These are phyloP conservation scores for Dissophora ornata DNA, from an alignment of 192 early-diverging fungal genomes.

Conservation along the genomic window DNA sequence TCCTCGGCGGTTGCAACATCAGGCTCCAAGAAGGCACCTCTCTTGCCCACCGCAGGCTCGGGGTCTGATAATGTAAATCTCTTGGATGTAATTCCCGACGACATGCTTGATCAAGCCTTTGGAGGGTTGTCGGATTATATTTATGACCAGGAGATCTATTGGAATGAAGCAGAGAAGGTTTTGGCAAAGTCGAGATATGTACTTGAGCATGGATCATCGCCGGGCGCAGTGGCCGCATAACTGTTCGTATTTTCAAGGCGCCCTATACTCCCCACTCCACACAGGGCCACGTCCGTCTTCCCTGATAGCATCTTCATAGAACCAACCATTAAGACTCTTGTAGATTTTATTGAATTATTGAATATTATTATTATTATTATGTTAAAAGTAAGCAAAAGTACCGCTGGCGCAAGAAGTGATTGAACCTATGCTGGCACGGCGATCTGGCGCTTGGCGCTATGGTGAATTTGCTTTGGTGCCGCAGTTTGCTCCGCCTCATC, in stretches of 20 bases:
- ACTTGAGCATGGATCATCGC: conserved; percentile 4
- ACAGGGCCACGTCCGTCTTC: too few relatives aligned
- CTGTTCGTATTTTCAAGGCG: too few relatives aligned
- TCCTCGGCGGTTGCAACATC: background rate
- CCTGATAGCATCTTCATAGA: too few relatives aligned
- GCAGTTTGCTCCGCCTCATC: conserved; percentile 25
- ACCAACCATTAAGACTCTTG: too few relatives aligned
- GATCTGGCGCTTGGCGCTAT: background rate
- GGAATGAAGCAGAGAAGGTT: conserved; percentile 57
- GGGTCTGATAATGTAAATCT: conserved; percentile 61
- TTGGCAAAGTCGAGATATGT: conserved; percentile 2
- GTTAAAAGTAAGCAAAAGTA: too few relatives aligned
- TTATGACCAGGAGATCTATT: conserved; percentile 77
- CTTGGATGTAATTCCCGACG: conserved; percentile 59
- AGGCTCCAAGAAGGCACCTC: conserved; percentile 7
- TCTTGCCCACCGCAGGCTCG: conserved; percentile 7
- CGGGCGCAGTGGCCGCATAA: background rate
- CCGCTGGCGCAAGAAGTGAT: too few relatives aligned
- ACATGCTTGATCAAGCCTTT: conserved; percentile 76
- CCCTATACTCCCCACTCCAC: too few relatives aligned
- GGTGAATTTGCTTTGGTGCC: conserved; percentile 1
- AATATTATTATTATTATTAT: too few relatives aligned
- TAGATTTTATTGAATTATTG: too few relatives aligned
- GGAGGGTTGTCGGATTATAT: conserved; percentile 80
- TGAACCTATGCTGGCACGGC: conserved; percentile 3